Base-by-base conservation (phyloP, 305 asterid species). In the Rubia occidens region DNA sequence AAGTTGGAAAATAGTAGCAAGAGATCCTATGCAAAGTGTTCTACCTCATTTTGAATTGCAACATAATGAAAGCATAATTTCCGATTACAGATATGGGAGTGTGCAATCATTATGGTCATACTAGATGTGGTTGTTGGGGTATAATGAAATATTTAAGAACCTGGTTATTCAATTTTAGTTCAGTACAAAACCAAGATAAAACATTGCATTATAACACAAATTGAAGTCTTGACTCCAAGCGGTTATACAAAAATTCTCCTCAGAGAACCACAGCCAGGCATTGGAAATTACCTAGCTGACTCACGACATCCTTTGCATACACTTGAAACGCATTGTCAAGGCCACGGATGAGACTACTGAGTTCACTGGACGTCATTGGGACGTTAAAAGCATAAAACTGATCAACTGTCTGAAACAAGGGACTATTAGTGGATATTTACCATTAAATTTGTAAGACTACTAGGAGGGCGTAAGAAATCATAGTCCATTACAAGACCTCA, bases 291-390 rank as follows among this genome's bases (percentile, higher is more conserved):
- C 99, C 99, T 81, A 91, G 80, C 76, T 85, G 86, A 80, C 82
- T 89, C 72, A 88, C 85, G 53, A 95, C 74, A 76, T 86, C 85
- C 78, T 83, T 88, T 64, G 95, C 85, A 72, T 91, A 95, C 63
- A 83, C 87, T 91, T 91, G 97, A 88, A 95, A 91, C 81, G 96
- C 95, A 89, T 84, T 95, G 82, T 91, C 99, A 77, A 91, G 84
- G 76, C 97, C 96, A 73, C 95, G 95, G 72, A 91, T 78, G 72
- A 95, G 95, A 84, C 96, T 88, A 78, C 83, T 86, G 78, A 95
- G 83, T 81, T 95, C 99, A 53, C 88, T 88, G 54, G 86, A 80
- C 80, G 97, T 89, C 97, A 95, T 89, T 72, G 97, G 99, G 80
- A 95, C 96, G 67, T 84, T 83, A 69, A 95, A 85, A 84, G 87